Base-by-base conservation (phyloP, 352 stramenopile genomes). In the Pythium utonaiense region DNA sequence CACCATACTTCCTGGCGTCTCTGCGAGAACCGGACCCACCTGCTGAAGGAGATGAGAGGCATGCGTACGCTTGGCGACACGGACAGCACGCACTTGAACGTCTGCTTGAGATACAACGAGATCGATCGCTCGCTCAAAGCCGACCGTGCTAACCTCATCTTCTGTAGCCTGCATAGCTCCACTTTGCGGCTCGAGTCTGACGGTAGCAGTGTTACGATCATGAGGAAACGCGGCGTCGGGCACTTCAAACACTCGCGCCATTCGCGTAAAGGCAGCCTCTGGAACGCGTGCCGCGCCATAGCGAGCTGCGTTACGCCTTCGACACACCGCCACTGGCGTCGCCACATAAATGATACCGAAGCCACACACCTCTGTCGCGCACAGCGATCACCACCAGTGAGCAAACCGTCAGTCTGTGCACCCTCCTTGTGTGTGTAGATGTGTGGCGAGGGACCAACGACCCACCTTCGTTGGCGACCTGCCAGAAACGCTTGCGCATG, bases 401-500 rank as follows among this genome's bases (percentile, higher is more conserved):
- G n/a, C n/a, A n/a, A n/a, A n/a, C 10, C 7, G 12, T 14, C 5
- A 6, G 8, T 6, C 8, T 17, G 10, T 10, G 7, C 24, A 17
- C 34, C 12, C 14, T 27, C 27, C 24, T 53, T 17, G 22, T n/a
- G n/a, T n/a, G n/a, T n/a, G n/a, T n/a, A n/a, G n/a, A n/a, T n/a
- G n/a, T n/a, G n/a, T n/a, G n/a, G n/a, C n/a, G n/a, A n/a, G n/a
- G n/a, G n/a, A n/a, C n/a, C n/a, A n/a, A n/a, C n/a, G n/a, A n/a
- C 64, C 41, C 66, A 88, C 82, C 38, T 51, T 88, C 52, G 4
- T 53, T 38, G 8, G 78, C 77, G 40, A 90, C 64, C 9, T 86
- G 75, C 45, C 64, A 80, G 60, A 86, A 87, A 19, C 77, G 78
- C 57, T 92, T 92, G 52, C 83, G 80, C 36, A 77, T 73, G 53